Percentiles rank a stretch among this genome's conserved stretches.
Evolutionary conservation across 2,329 filamentous ascomycete species (phyloP).

Genomic region (Cladosporium sp.): DNA sequence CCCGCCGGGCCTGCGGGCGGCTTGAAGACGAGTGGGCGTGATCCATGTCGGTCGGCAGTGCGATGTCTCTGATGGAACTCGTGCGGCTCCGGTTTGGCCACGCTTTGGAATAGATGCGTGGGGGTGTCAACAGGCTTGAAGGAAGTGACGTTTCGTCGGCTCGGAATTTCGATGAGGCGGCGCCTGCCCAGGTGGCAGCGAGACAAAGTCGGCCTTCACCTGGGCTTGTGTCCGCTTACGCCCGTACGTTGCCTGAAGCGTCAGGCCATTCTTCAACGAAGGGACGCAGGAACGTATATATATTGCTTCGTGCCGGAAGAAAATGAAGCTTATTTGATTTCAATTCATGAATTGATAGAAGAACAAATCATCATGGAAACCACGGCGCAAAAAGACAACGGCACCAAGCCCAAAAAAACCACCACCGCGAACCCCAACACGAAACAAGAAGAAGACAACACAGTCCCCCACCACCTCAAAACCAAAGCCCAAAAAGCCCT

Average conservation of each 20-base stretch:
- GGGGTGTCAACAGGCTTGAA: neutral
- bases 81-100: too few relatives aligned
- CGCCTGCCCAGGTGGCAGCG: neutral
- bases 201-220: neutral
- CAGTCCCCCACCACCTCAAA: neutral
- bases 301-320: too few relatives aligned
- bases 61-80: too few relatives aligned
- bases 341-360: too few relatives aligned
- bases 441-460: neutral
- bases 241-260: neutral
- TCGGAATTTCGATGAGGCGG: constrained; percentile 9
- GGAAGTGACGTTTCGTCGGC: constrained; percentile 9
- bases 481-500: constrained; percentile 31
- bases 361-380: too few relatives aligned
- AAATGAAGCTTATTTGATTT: too few relatives aligned
- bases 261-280: constrained; percentile 2
- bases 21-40: constrained; percentile 12
- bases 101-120: too few relatives aligned
- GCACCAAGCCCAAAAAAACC: neutral
- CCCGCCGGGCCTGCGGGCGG: constrained; percentile 27
- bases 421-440: neutral
- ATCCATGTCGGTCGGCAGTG: neutral
- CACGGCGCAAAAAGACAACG: neutral
- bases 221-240: neutral
- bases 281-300: too few relatives aligned